Conservation (phyloP, 106 monocot species). For the Platanthera zijinensis region DNA sequence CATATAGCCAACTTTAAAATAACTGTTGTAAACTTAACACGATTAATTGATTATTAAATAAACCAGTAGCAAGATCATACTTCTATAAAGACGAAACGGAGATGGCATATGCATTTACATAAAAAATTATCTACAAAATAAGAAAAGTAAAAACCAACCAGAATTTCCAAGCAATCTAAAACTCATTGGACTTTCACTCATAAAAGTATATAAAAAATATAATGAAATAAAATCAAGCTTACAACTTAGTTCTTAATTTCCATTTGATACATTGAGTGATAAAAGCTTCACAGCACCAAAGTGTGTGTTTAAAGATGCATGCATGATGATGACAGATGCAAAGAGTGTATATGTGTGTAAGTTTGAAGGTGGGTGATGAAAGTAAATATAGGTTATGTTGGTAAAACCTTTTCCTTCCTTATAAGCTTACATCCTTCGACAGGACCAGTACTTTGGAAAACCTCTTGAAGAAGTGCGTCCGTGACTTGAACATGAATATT, state of each 20-base stretch:
- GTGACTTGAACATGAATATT: slow-evolving; percentile 84
- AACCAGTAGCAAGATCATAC: background rate
- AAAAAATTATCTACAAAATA: background rate
- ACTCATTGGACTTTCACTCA: background rate
- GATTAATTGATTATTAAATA: background rate
- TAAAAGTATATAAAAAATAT: background rate
- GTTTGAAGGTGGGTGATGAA: background rate
- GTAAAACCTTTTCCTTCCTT: slow-evolving; percentile 86
- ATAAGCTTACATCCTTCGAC: slow-evolving; percentile 98
- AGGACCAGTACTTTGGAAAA: slow-evolving; percentile 77
- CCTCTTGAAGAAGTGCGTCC: slow-evolving; percentile 80
- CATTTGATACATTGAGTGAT: background rate
- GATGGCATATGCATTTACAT: background rate
- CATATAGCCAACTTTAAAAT: background rate
- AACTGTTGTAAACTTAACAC: background rate
- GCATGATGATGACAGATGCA: background rate
- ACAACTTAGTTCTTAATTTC: background rate
- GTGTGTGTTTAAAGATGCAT: background rate
- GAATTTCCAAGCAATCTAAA: background rate
- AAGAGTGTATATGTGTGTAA: background rate
- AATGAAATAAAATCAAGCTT: background rate
- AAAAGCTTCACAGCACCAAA: too few relatives aligned
- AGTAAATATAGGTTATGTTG: slow-evolving; percentile 1
- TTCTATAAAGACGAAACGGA: background rate
- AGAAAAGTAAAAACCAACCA: too few relatives aligned